A percentile compares a stretch with the other conserved stretches of the same genome.
Evolutionary conservation across 192 early-diverging fungal species (phyloP).

Genomic region (Umbelopsis sp.): DNA sequence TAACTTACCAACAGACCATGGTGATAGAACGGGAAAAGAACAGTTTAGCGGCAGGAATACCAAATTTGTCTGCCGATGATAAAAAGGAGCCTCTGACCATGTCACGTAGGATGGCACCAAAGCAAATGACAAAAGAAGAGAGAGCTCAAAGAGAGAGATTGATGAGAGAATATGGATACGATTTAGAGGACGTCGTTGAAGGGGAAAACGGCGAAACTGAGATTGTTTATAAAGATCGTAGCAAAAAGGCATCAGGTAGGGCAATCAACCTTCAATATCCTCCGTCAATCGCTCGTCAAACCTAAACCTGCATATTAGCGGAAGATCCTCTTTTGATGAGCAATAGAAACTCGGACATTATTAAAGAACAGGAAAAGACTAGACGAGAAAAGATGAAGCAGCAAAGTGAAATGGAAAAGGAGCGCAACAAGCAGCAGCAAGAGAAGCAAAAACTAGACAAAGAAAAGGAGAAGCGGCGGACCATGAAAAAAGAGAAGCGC

Average conservation of each 20-base stretch:
- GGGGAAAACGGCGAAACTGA: constrained; percentile 63
- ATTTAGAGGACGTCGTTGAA: constrained; percentile 61
- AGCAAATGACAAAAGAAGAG: constrained; percentile 57
- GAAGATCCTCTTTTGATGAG: constrained; percentile 43
- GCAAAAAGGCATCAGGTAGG: constrained; percentile 14
- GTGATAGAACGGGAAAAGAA: constrained; percentile 19
- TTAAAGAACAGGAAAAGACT: constrained; percentile 61
- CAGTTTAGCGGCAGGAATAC: constrained; percentile 15
- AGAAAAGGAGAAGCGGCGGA: constrained; percentile 53
- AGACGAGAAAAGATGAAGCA: constrained; percentile 53
- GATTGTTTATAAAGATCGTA: constrained; percentile 60
- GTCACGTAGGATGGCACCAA: constrained; percentile 27
- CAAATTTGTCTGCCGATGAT: neutral
- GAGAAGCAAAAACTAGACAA: constrained; percentile 56
- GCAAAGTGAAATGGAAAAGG: constrained; percentile 53
- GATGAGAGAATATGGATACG: constrained; percentile 65
- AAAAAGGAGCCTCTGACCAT: neutral
- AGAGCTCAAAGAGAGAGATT: constrained; percentile 50
- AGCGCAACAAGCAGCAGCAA: constrained; percentile 51
- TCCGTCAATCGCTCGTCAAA: neutral
- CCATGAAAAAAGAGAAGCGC: constrained; percentile 55
- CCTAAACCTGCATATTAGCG: neutral
- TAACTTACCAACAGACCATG: neutral
- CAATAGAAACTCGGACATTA: constrained; percentile 61
- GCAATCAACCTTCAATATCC: neutral